These are phyloP conservation scores for Nemania sp. DNA, from an alignment of 2,329 filamentous ascomycete species.

Conservation along the genomic window DNA sequence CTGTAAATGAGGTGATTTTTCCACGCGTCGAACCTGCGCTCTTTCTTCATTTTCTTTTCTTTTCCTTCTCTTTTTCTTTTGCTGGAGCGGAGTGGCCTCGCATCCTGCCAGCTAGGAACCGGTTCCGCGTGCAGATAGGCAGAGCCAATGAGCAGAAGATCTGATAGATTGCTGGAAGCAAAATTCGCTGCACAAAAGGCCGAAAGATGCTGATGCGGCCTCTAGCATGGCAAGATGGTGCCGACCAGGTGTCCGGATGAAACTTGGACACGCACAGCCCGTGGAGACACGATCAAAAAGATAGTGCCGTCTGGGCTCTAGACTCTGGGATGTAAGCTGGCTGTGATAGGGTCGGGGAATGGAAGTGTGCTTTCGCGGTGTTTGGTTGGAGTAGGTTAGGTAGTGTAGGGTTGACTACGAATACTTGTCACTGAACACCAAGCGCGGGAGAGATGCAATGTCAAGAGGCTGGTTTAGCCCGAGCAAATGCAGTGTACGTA, in stretches of 20 bases:
- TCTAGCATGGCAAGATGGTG: slow-evolving; percentile 31
- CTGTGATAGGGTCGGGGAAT: slow-evolving; percentile 17
- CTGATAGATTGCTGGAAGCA: slow-evolving; percentile 23
- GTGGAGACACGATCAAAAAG: slow-evolving; percentile 30
- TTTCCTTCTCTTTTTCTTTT: neutral
- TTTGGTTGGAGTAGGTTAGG: slow-evolving; percentile 7
- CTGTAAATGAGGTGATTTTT: slow-evolving; percentile 26
- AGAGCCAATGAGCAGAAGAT: slow-evolving; percentile 28
- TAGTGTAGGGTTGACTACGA: no score
- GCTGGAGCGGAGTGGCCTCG: slow-evolving; percentile 2
- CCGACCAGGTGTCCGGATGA: slow-evolving; percentile 32
- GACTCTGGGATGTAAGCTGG: neutral
- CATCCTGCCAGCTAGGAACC: slow-evolving; percentile 19
- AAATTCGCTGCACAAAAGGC: slow-evolving; percentile 31
- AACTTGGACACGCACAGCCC: slow-evolving; percentile 30
- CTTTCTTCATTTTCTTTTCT: neutral
- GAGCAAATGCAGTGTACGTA: neutral
- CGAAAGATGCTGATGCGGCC: slow-evolving; percentile 27
- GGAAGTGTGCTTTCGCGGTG: slow-evolving; percentile 8
- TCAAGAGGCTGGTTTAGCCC: no score
- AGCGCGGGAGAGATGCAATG: no score
- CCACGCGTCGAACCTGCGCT: slow-evolving; percentile 26
- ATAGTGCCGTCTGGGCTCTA: slow-evolving; percentile 1
- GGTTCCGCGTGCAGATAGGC: slow-evolving; percentile 25
- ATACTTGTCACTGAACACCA: no score